A percentile compares a stretch with the other conserved stretches of the same genome.
Conservation (phyloP, 2,329 filamentous ascomycete species). For the Fusarium sp. region DNA sequence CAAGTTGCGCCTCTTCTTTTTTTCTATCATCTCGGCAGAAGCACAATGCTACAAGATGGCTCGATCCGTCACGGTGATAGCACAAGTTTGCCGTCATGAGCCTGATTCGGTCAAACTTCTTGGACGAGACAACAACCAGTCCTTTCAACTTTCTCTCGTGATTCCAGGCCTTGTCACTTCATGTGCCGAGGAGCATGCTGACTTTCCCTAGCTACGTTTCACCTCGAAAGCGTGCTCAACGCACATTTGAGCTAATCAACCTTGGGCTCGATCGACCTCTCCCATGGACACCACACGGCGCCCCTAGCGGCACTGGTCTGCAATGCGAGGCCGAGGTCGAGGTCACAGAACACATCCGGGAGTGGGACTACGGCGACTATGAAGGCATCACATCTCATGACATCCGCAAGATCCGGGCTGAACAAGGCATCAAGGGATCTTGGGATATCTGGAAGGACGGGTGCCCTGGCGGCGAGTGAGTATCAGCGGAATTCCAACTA, state of each 20-base stretch:
- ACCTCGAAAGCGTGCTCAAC: conserved; percentile 82
- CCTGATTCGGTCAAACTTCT: background rate
- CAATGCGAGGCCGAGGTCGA: conserved; percentile 69
- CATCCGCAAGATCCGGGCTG: conserved; percentile 67
- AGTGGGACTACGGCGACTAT: conserved; percentile 91
- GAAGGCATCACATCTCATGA: conserved; percentile 79
- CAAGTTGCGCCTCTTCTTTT: background rate
- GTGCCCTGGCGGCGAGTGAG: conserved; percentile 83
- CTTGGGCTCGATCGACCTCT: conserved; percentile 73
- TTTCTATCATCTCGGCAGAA: background rate
- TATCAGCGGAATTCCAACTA: conserved; percentile 30
- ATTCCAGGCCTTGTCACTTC: background rate
- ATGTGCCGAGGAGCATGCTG: background rate
- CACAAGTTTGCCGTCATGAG: background rate
- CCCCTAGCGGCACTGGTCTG: conserved; percentile 49
- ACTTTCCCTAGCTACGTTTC: conserved; percentile 74
- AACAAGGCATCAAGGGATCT: conserved; percentile 63
- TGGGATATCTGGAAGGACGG: conserved; percentile 95
- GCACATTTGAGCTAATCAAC: conserved; percentile 88
- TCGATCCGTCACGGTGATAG: background rate
- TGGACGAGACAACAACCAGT: background rate
- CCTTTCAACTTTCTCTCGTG: background rate
- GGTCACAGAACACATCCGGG: conserved; percentile 76
- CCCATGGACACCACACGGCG: conserved; percentile 71
- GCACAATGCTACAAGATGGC: background rate